Conservation (phyloP, 768 basidiomycete genomes). For the Sporobolomyces roseus region DNA sequence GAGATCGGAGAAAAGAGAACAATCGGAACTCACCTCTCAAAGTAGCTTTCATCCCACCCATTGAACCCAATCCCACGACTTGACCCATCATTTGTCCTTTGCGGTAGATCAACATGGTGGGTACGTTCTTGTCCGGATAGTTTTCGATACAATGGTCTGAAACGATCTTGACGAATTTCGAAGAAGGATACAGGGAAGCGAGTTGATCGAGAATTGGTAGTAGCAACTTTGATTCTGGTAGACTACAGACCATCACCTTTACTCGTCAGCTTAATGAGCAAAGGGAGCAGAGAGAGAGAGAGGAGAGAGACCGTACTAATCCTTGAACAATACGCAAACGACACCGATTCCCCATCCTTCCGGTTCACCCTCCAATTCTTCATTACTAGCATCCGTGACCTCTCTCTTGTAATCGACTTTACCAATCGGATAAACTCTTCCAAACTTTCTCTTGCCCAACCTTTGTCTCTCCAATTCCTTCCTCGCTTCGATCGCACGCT, state of each 20-base stretch:
- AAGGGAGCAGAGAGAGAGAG: neutral
- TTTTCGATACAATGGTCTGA: conserved; percentile 82
- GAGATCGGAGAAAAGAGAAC: too few species aligned
- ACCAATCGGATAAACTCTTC: conserved; percentile 75
- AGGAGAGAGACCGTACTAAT: conserved; percentile 63
- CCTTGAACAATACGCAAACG: conserved; percentile 90
- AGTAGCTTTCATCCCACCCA: conserved; percentile 58
- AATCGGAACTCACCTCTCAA: conserved; percentile 61
- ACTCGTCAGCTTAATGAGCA: too few species aligned
- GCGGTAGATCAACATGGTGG: conserved; percentile 87
- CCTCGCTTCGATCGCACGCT: conserved; percentile 62
- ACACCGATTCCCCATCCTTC: conserved; percentile 73
- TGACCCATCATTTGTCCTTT: conserved; percentile 87
- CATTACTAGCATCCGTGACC: conserved; percentile 84
- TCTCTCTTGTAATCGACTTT: conserved; percentile 91
- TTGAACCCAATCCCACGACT: conserved; percentile 76
- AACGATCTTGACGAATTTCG: conserved; percentile 93
- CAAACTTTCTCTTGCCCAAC: conserved; percentile 64
- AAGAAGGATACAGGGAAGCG: conserved; percentile 77
- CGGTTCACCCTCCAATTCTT: conserved; percentile 59
- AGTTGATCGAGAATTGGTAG: conserved; percentile 65
- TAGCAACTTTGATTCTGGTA: conserved; percentile 74
- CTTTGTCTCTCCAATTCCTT: conserved; percentile 61
- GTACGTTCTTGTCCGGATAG: conserved; percentile 81
- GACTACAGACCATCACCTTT: conserved; percentile 55